Base-by-base conservation (phyloP, 768 basidiomycete species). In the Boletellus emodensis region DNA sequence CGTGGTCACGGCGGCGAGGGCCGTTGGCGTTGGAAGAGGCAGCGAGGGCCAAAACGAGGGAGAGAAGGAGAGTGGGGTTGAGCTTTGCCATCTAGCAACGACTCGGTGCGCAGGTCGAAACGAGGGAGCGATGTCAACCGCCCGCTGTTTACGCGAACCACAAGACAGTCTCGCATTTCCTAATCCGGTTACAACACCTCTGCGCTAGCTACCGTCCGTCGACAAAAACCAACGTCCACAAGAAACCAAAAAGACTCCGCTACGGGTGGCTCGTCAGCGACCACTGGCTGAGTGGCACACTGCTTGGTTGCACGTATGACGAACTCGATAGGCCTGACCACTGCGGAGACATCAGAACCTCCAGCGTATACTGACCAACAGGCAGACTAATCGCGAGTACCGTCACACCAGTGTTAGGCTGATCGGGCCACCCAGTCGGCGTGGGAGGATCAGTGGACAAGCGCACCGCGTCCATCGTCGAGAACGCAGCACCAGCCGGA, bases 321-420 rank as follows among this genome's bases (percentile, higher is more conserved):
- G 73, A 75, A 40, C 81, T 61, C 32, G 79, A 72, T 75, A 87
- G 79, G 26, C 80, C 83, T 35, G 75, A 68, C 93, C 94, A 97
- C 61, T 95, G 89, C n/a, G 95, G 96, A 68, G 82, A 93, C 73
- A 98, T 87, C 64, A 98, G 66, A 45, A 97, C 85, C 71, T 94
- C 82, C 42, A 96, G 68, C 14, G 73, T 86, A 69, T 90, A 85
- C 41, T 71, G 70, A n/a, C 91, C 92, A 24, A 79, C 75, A 6
- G 85, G 70, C 12, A 79, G 59, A 56, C 71, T 76, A 64, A 99
- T 84, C 50, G 76, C 75, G 46, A 99, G 72, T 17, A 97, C 94
- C 13, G 79, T 84, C 51, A 94, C 89, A 22, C 81, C 83, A 0
- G 79, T 74, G 70, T 98, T 96, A 9, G 70, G 63, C 65, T 90